Evolutionary conservation across 805 yeast species (phyloP), one percentile per base, ranked within the genome.

Genomic region (Zygosaccharomyces lentus): DNA sequence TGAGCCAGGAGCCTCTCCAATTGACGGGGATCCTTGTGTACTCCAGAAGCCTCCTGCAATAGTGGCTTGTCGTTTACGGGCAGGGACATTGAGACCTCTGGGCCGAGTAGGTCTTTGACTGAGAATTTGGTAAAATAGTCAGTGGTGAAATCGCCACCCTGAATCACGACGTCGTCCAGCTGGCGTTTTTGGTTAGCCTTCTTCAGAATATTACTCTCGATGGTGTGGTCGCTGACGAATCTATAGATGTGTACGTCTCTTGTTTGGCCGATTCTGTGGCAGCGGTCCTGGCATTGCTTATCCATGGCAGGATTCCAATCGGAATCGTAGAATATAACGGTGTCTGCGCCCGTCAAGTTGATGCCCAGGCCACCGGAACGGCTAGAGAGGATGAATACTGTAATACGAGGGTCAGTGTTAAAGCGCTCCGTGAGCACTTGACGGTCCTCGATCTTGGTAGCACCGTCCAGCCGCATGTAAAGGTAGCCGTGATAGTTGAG

Each of bases 261-360:
- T 13, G 95, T 88, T 66, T 93, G 99, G 6, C 99, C 99, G 64
- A 93, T 93, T 73, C 99, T 84, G 65, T 93, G 99, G 69, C 98
- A 93, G 66, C 99, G 82, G 68, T 93, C 99, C 67, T 93, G 99
- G 69, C 99, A 93, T 68, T 93, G 99, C 62, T 89, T 88, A 65
- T 93, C 99, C 97, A 93, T 93, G 1, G 98, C 96, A 2, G 99
- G 99, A 62, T 93, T 93, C 99, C 99, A 91, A 67, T 91, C 99
- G 2, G 96, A 88, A 67, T 93, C 99, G 65, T 95, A 93, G 68
- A 93, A 95, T 6, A 93, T 88, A 36, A 93, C 99, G 0, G 99
- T 93, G 61, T 93, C 99, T 0, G 99, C 99, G 61, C 98, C 99
- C 0, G 99, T 93, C 53, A 93, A 70, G 61, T 93, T 93, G 64